Percentiles rank a stretch among this genome's conserved stretches.
phyloP scores from a whole-genome alignment of 805 yeast genomes.

The Yarrowia porcina region DNA sequence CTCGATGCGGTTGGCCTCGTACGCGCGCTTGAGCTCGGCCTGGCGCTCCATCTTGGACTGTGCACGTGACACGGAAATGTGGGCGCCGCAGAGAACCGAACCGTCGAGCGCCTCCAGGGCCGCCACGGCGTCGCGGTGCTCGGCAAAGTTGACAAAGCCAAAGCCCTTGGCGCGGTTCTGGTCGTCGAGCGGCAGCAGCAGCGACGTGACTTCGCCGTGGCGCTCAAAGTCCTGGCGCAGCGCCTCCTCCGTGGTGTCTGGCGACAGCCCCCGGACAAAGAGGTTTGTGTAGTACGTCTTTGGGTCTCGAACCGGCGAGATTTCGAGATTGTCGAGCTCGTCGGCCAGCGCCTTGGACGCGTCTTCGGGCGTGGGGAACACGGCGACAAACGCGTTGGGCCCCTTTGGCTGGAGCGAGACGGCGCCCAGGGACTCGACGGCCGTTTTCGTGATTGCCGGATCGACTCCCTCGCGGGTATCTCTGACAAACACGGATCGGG shows the following conservation, averaged over 20 bases:
- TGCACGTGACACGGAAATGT: constrained; percentile 45
- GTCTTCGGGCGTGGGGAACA: constrained; percentile 7
- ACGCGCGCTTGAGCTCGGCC: constrained; percentile 30
- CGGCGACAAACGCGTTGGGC: constrained; percentile 18
- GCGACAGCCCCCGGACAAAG: constrained; percentile 22
- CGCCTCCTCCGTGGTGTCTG: neutral
- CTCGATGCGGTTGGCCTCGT: constrained; percentile 25
- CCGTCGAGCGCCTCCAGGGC: constrained; percentile 52
- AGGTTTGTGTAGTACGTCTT: constrained; percentile 1
- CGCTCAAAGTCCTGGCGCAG: neutral
- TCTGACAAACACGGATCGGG: constrained; percentile 16
- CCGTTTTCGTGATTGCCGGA: neutral
- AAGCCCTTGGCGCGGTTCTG: constrained; percentile 46
- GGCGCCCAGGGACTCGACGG: neutral
- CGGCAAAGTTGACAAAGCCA: constrained; percentile 51
- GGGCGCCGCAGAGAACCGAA: constrained; percentile 41
- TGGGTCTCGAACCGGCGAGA: constrained; percentile 13
- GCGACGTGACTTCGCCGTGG: constrained; percentile 6
- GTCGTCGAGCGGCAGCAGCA: constrained; percentile 22
- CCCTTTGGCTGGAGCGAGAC: constrained; percentile 13
- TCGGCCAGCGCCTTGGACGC: constrained; percentile 3
- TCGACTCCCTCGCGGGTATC: neutral
- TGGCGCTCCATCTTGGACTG: constrained; percentile 42
- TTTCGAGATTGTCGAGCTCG: neutral
- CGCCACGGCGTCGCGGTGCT: constrained; percentile 43